phyloP scores from a whole-genome alignment of 768 basidiomycete genomes.

The Lactifluus volemus region DNA sequence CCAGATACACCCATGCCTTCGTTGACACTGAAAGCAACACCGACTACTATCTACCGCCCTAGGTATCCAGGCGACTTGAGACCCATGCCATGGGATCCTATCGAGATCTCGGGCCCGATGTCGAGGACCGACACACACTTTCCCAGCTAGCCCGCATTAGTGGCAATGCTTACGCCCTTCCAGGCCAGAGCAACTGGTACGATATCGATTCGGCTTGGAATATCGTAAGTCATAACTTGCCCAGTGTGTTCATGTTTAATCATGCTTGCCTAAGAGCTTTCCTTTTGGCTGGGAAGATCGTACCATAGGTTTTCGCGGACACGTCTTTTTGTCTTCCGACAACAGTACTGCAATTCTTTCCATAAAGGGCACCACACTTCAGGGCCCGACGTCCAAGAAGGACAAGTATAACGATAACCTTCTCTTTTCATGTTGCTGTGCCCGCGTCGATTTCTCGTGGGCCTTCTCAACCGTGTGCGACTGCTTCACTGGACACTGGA shows the following conservation, averaged over 20 bases:
- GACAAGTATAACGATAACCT: conserved; percentile 93
- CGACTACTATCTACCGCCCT: conserved; percentile 55
- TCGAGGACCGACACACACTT: conserved; percentile 72
- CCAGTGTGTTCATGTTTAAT: not conserved
- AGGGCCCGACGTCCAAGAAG: conserved; percentile 78
- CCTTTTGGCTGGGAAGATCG: conserved; percentile 69
- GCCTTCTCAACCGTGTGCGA: conserved; percentile 77
- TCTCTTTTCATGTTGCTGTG: conserved; percentile 91
- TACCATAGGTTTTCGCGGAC: conserved; percentile 78
- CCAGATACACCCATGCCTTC: conserved; percentile 4
- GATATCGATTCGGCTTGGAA: conserved; percentile 74
- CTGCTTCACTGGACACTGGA: conserved; percentile 64
- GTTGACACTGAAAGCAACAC: conserved; percentile 35
- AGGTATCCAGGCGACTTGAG: conserved; percentile 42
- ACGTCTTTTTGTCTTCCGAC: conserved; percentile 71
- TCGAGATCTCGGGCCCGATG: conserved; percentile 66
- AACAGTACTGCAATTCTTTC: conserved; percentile 80
- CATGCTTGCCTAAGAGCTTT: conserved; percentile 44
- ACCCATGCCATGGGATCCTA: conserved; percentile 55
- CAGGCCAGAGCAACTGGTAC: conserved; percentile 71
- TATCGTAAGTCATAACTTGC: conserved; percentile 22
- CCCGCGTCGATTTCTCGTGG: conserved; percentile 84
- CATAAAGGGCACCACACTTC: conserved; percentile 84
- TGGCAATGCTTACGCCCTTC: conserved; percentile 79
- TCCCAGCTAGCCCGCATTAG: conserved; percentile 79